phyloP scores from a whole-genome alignment of 1,139 yeast species.

The Yamadazyma atmosphaerica region DNA sequence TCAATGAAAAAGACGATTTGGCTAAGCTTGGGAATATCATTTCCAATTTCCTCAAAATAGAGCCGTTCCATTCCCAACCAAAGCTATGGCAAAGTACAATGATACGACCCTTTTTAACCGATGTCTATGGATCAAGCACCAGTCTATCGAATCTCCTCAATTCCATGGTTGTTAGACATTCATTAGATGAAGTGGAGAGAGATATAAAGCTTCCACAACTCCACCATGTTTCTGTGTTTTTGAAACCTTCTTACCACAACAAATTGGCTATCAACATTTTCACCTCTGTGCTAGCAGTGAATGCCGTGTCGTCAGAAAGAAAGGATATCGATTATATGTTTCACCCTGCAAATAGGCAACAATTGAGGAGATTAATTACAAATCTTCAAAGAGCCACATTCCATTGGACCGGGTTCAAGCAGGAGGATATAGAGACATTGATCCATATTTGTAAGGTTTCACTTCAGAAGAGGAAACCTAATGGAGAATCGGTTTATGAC shows the following conservation, averaged over 20 bases:
- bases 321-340: slow-evolving; percentile 71
- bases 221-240: slow-evolving; percentile 55
- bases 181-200: slow-evolving; percentile 48
- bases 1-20: slow-evolving; percentile 50
- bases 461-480: slow-evolving; percentile 31
- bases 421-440: slow-evolving; percentile 53
- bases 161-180: slow-evolving; percentile 56
- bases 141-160: slow-evolving; percentile 44
- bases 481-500: slow-evolving; percentile 29
- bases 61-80: slow-evolving; percentile 54
- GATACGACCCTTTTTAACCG: slow-evolving; percentile 46
- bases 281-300: slow-evolving; percentile 65
- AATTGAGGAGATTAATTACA: slow-evolving; percentile 55
- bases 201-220: slow-evolving; percentile 61
- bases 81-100: slow-evolving; percentile 50
- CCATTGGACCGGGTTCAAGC: slow-evolving; percentile 73
- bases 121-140: slow-evolving; percentile 37
- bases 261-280: slow-evolving; percentile 61
- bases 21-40: slow-evolving; percentile 53
- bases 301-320: slow-evolving; percentile 72
- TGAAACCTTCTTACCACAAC: slow-evolving; percentile 63
- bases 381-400: slow-evolving; percentile 68
- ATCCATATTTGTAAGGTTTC: slow-evolving; percentile 49
- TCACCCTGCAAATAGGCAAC: slow-evolving; percentile 55
- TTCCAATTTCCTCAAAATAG: slow-evolving; percentile 54